Base-by-base conservation (phyloP, 805 yeast species). In the Cyberlindnera misumaiensis region DNA sequence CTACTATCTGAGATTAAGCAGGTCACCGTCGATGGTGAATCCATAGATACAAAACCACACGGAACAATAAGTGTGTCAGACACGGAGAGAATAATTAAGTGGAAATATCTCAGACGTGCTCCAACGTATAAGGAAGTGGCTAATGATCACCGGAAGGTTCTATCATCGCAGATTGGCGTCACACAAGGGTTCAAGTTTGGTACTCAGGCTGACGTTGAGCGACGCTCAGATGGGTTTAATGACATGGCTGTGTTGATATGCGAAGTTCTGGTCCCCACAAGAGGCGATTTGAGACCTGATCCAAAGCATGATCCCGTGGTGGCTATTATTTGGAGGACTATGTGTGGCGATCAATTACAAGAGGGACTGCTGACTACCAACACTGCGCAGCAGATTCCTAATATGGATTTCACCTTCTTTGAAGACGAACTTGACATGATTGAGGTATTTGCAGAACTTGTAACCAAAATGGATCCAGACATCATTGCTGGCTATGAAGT, bases 401-500 rank as follows among this genome's bases (percentile, higher is more conserved):
- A 36, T 7, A 6, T 22, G 14, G 39, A 36, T 2, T 14, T 34
- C 3, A n/a, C 29, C 24, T 48, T 59, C 7, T 77, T 73, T 43
- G 61, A 59, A 0, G 53, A 62, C n/a, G 97, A 90, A 51, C 42
- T 58, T 2, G 76, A 70, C 6, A 65, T 85, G 75, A 55, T 88
- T 2, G 62, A 68, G 8, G 68, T 68, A 5, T 61, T 90, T 8
- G 60, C 78, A 0, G 66, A 70, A 2, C 45, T 82, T 12, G 78
- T 85, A 0, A 70, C 77, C 14, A 48, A 64, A 2, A 67, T 77
- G 36, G 97, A 93, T 53, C 97, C 97, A 0, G 98, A 93, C 56
- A 75, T 93, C 24, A 53, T 93, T 5, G 70, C 85, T 0, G 97
- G 97, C 0, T 93, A 73, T 56, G 98, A 93, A 52, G 70, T 86